phyloP scores from a whole-genome alignment of 1,284 basidiomycete species.

The Lentinula novae-zelandiae region DNA sequence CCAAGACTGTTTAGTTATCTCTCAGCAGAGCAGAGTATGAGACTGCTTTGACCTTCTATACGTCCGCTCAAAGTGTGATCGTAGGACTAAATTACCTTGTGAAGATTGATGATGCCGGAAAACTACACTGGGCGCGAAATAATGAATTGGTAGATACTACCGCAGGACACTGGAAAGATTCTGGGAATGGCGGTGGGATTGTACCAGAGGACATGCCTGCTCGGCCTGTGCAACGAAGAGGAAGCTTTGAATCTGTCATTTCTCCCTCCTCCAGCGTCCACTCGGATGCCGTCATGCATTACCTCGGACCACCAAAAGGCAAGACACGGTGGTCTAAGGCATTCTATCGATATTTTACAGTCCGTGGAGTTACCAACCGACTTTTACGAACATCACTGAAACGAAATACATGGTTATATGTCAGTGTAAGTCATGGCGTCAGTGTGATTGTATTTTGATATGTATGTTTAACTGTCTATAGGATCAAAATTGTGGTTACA shows the following conservation, averaged over 20 bases:
- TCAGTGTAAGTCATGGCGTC: slow-evolving; percentile 37
- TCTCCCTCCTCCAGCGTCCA: slow-evolving; percentile 23
- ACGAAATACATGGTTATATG: slow-evolving; percentile 70
- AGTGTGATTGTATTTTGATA: background rate
- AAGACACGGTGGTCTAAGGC: slow-evolving; percentile 36
- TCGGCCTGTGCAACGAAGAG: slow-evolving; percentile 18
- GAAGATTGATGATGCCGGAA: slow-evolving; percentile 58
- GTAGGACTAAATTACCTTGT: slow-evolving; percentile 68
- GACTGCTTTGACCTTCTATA: background rate
- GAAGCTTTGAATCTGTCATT: slow-evolving; percentile 23
- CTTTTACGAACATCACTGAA: slow-evolving; percentile 59
- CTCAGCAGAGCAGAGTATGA: slow-evolving; percentile 60
- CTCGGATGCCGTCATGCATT: slow-evolving; percentile 47
- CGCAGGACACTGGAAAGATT: slow-evolving; percentile 61
- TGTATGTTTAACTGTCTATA: slow-evolving; percentile 13
- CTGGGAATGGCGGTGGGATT: slow-evolving; percentile 55
- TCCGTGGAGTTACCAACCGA: slow-evolving; percentile 48
- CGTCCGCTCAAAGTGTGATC: background rate
- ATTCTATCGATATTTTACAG: slow-evolving; percentile 44
- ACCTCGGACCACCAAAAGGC: slow-evolving; percentile 34
- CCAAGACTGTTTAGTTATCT: slow-evolving; percentile 43
- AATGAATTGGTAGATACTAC: slow-evolving; percentile 62
- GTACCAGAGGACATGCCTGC: slow-evolving; percentile 38
- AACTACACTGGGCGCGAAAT: slow-evolving; percentile 69
- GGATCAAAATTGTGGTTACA: slow-evolving; percentile 44